Conservation (phyloP, 2,329 filamentous ascomycete genomes). For the Thelonectria olida region DNA sequence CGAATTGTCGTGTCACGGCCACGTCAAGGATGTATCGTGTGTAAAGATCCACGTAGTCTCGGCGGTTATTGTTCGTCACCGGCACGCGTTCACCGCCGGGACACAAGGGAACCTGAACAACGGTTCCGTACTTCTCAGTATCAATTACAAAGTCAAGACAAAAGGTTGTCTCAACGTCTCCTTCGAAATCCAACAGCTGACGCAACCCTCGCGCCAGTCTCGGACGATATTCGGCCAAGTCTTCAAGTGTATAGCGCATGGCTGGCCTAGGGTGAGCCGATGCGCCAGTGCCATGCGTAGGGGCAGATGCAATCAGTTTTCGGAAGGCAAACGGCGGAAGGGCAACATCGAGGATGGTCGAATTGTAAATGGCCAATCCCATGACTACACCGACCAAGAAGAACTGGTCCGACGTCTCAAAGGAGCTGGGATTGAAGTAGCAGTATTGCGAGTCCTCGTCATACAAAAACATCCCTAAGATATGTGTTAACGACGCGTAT, state of each 20-base stretch:
- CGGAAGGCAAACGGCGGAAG: conserved; percentile 90
- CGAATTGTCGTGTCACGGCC: conserved; percentile 82
- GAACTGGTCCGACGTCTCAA: conserved; percentile 91
- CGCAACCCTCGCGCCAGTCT: conserved; percentile 78
- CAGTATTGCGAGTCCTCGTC: conserved; percentile 91
- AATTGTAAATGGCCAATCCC: conserved; percentile 93
- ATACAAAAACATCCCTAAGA: conserved; percentile 85
- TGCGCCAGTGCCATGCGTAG: conserved; percentile 64
- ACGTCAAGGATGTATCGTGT: conserved; percentile 82
- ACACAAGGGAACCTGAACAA: conserved; percentile 74
- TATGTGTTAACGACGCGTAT: conserved; percentile 18
- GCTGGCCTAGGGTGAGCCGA: conserved; percentile 65
- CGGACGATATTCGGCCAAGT: conserved; percentile 84
- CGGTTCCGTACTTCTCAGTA: conserved; percentile 78
- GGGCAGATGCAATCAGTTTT: conserved; percentile 82
- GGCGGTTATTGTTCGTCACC: conserved; percentile 85
- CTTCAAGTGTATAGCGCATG: conserved; percentile 81
- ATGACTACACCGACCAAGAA: conserved; percentile 89
- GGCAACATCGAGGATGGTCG: conserved; percentile 88
- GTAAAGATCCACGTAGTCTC: conserved; percentile 88
- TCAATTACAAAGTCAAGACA: conserved; percentile 84
- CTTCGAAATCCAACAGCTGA: conserved; percentile 82
- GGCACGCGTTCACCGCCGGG: conserved; percentile 75
- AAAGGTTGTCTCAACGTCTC: conserved; percentile 83
- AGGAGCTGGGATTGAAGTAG: conserved; percentile 91